A percentile compares a stretch with the other conserved stretches of the same genome.
Conservation (phyloP, 257 asterid genomes). For the Hygrophila difformis region DNA sequence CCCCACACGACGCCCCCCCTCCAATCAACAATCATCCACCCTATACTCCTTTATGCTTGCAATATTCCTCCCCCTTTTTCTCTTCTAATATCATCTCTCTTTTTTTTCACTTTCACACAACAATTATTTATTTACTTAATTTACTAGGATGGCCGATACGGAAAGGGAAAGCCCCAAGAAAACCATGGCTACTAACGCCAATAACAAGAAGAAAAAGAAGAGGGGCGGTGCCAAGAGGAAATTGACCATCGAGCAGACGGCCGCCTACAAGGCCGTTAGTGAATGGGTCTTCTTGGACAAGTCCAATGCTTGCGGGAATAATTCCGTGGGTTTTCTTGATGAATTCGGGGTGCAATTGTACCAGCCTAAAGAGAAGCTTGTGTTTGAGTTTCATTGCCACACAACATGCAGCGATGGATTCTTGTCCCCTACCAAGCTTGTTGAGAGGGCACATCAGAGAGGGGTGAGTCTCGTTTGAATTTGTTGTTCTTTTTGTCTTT, state of each 20-base stretch:
- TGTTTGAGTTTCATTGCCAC: constrained; percentile 83
- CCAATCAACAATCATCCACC: too few relatives aligned
- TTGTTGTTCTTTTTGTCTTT: background rate
- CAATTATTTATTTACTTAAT: too few relatives aligned
- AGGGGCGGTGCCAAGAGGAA: constrained; percentile 90
- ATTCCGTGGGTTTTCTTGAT: constrained; percentile 31
- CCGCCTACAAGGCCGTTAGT: constrained; percentile 68
- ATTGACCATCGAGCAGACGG: constrained; percentile 74
- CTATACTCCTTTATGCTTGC: background rate
- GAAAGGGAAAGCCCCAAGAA: constrained; percentile 19
- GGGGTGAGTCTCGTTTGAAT: constrained; percentile 58
- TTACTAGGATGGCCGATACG: too few relatives aligned
- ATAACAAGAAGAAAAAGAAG: constrained; percentile 78
- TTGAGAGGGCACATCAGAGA: constrained; percentile 89
- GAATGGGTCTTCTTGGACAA: constrained; percentile 84
- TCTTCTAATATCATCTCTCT: too few relatives aligned
- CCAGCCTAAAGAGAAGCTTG: constrained; percentile 69
- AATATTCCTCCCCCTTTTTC: background rate
- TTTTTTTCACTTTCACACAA: too few relatives aligned
- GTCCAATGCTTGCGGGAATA: constrained; percentile 20
- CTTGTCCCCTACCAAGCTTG: constrained; percentile 86
- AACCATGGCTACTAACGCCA: constrained; percentile 17
- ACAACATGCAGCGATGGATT: constrained; percentile 87
- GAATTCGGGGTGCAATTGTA: constrained; percentile 73
- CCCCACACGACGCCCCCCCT: background rate